These are phyloP conservation scores for Bryoerythrophyllum caledonicum DNA, from an alignment of 225 moss, liverwort and hornwort genomes.

Conservation along the genomic window DNA sequence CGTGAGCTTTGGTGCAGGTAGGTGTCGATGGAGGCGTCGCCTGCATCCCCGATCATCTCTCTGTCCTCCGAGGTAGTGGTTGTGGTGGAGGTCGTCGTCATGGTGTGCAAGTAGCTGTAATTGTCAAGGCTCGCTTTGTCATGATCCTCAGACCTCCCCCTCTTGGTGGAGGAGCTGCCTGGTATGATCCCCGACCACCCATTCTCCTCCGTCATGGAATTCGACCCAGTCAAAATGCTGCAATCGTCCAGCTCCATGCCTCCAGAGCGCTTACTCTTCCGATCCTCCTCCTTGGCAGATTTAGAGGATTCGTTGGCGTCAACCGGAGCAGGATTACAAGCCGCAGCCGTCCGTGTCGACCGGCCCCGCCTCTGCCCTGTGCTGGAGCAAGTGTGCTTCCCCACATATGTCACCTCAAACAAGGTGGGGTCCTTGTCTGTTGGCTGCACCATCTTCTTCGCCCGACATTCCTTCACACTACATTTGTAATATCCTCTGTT, in stretches of 20 bases:
- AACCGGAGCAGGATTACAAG: conserved; percentile 12
- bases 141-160: conserved; percentile 25
- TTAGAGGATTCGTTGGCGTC: conserved; percentile 10
- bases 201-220: conserved; percentile 15
- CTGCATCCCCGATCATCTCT: conserved; percentile 22
- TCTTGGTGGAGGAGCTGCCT: conserved; percentile 15
- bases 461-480: conserved; percentile 57
- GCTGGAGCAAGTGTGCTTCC: conserved; percentile 53
- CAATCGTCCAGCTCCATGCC: conserved; percentile 24
- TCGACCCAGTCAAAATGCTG: conserved; percentile 22
- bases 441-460: conserved; percentile 70
- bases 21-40: conserved; percentile 41
- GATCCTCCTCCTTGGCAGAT: conserved; percentile 13
- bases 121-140: conserved; percentile 22
- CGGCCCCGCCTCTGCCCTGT: conserved; percentile 27
- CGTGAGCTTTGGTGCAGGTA: conserved; percentile 38
- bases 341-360: conserved; percentile 13
- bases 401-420: conserved; percentile 56
- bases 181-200: conserved; percentile 26
- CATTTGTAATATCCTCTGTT: conserved; percentile 67
- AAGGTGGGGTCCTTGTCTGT: conserved; percentile 52
- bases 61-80: conserved; percentile 21
- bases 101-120: conserved; percentile 34
- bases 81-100: conserved; percentile 31
- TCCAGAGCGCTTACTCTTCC: conserved; percentile 9